These are phyloP conservation scores for Rhypophila decipiens DNA, from an alignment of 495 filamentous ascomycete species.

Conservation along the genomic window DNA sequence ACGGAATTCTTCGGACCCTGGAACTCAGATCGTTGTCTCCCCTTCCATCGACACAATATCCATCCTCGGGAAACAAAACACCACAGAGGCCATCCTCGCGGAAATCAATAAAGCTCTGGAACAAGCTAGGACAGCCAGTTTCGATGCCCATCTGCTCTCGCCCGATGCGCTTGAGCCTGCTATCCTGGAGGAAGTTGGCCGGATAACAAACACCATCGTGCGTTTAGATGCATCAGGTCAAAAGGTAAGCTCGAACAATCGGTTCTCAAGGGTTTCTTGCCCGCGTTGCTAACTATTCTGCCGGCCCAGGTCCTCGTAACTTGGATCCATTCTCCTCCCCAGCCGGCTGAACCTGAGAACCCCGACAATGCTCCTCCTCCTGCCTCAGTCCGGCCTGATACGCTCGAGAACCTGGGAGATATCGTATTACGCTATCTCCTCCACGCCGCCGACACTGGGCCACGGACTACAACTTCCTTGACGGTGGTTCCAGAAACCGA, in stretches of 20 bases:
- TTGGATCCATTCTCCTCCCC: slow-evolving; percentile 30
- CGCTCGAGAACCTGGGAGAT: slow-evolving; percentile 28
- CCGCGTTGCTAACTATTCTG: neutral
- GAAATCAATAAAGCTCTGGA: slow-evolving; percentile 31
- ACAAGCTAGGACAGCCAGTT: slow-evolving; percentile 12
- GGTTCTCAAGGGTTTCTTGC: too few relatives aligned
- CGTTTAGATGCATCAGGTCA: slow-evolving; percentile 11
- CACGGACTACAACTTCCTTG: slow-evolving; percentile 14
- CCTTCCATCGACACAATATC: slow-evolving; percentile 19
- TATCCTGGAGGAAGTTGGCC: slow-evolving; percentile 33
- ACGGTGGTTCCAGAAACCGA: neutral
- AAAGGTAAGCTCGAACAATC: slow-evolving; percentile 23
- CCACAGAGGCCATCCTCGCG: slow-evolving; percentile 24
- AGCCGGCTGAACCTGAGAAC: slow-evolving; percentile 22
- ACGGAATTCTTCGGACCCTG: slow-evolving; percentile 19
- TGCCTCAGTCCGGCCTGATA: slow-evolving; percentile 9
- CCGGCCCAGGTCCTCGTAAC: slow-evolving; percentile 20
- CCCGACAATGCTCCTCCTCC: too few relatives aligned
- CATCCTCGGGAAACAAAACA: slow-evolving; percentile 27
- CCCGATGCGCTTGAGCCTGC: slow-evolving; percentile 12
- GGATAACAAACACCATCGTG: slow-evolving; percentile 38
- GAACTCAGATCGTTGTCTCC: slow-evolving; percentile 28
- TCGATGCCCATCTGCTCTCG: slow-evolving; percentile 14
- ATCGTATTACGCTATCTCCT: slow-evolving; percentile 38
- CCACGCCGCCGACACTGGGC: slow-evolving; percentile 24